Evolutionary conservation across 202 grass and related monocot species (phyloP), one percentile per base, ranked within the genome.

Genomic region (Eragrostis tef): DNA sequence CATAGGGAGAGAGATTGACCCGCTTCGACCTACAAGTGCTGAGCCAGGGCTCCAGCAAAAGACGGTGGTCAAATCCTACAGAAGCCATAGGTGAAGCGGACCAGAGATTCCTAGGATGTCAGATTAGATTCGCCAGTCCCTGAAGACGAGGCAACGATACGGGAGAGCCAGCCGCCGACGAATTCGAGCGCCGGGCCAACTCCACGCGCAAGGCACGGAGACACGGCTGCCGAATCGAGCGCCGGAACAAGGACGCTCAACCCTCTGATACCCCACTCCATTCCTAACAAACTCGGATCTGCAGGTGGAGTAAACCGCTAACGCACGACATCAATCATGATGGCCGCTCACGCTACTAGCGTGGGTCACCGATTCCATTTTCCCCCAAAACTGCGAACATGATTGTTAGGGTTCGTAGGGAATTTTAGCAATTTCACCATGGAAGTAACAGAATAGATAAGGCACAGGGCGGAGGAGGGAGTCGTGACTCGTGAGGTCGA

Each of bases 81-180:
- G 6, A 27, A 47, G 39, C 15, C 47, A 48, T 11, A 7, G 48
- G 34, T 39, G 64, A 48, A 16, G 50, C 63, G 68, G 24, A 13
- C 41, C 58, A 21, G 39, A 68, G 71, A 84, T 84, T 75, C 62
- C 71, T 59, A 5, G 65, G 61, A 81, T 47, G 25, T 61, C 43
- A 64, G 19, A 5, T 2, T 21, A 24, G 81, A 67, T 34, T 67
- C 80, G 70, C 1, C n/a, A 13, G 6, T 26, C 22, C 60, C 24
- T 57, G 3, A 57, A 67, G 29, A 60, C 42, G 22, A 70, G 53
- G 20, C 52, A 6, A 19, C 49, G 50, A 20, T 29, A 64, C 14
- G 62, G 27, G 15, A 39, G n/a, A n/a, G 0, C 26, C 26, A 49
- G 34, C 59, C 15, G 15, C 26, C 54, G 56, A 0, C 34, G 21